A percentile compares a stretch with the other conserved stretches of the same genome.
Conservation (phyloP, 306 rosid genomes). For the Pyrus betulifolia region DNA sequence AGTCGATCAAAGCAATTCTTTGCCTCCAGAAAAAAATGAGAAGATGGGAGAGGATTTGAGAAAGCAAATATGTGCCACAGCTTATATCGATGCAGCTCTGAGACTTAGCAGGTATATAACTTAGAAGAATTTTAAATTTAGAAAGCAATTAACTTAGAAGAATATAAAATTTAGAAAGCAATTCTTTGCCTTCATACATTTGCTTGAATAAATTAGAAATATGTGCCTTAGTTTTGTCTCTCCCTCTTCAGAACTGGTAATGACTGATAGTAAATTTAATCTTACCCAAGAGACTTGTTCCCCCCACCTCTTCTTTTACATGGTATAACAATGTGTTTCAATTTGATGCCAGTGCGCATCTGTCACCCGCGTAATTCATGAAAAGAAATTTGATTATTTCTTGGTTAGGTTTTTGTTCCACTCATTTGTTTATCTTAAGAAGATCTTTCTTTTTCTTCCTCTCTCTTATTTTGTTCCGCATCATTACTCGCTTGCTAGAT, state of each 20-base stretch:
- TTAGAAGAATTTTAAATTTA: too few relatives aligned
- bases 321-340: background rate
- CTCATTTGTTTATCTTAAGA: constrained; percentile 15
- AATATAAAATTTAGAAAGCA: too few relatives aligned
- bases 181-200: background rate
- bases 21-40: too few relatives aligned
- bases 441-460: background rate
- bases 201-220: background rate
- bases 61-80: too few relatives aligned
- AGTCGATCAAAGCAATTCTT: too few relatives aligned
- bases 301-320: background rate
- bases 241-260: background rate
- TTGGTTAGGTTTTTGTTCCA: background rate
- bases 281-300: background rate
- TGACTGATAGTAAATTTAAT: background rate
- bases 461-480: background rate
- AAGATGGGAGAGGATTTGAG: too few relatives aligned
- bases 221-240: background rate
- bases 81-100: too few relatives aligned
- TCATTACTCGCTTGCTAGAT: background rate
- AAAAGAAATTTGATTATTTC: background rate
- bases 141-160: too few relatives aligned
- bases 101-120: too few relatives aligned
- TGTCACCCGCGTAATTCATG: too few relatives aligned
- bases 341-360: background rate